Percentiles rank a stretch among this genome's conserved stretches.
These are phyloP conservation scores for Schizochytrium sp. DNA, from an alignment of 108 stramenopile species.

Conservation along the genomic window DNA sequence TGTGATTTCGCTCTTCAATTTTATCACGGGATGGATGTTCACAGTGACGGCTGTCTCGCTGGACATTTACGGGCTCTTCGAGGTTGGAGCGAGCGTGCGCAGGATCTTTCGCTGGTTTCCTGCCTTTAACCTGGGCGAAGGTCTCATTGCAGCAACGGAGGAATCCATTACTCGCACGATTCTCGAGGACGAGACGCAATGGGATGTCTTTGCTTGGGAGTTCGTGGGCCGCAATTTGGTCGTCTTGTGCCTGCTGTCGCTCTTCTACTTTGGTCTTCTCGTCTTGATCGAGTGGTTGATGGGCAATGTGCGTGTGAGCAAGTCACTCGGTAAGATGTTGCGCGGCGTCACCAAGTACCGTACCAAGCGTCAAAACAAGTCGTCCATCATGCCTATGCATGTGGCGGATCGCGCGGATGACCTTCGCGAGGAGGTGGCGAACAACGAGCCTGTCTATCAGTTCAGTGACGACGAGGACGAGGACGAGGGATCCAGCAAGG, in stretches of 20 bases:
- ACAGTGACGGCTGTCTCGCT: neutral
- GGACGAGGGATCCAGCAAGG: neutral
- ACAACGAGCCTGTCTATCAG: neutral
- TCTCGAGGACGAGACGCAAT: neutral
- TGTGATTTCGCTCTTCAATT: slow-evolving; percentile 77
- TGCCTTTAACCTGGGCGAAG: neutral
- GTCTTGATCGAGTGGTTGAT: neutral
- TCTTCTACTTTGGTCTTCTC: neutral
- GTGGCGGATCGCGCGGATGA: neutral
- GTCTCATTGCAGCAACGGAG: neutral
- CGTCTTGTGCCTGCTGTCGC: neutral
- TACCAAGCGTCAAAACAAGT: neutral
- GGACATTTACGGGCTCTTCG: neutral
- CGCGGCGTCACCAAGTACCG: neutral
- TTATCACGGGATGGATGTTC: slow-evolving; percentile 27
- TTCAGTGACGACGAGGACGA: slow-evolving; percentile 12
- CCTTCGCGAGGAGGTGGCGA: neutral
- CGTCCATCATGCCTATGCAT: slow-evolving; percentile 3
- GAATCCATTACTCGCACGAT: neutral
- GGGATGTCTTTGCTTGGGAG: neutral
- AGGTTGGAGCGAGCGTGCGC: neutral
- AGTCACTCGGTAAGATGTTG: neutral
- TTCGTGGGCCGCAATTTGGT: neutral
- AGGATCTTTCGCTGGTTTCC: neutral
- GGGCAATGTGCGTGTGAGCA: neutral